Percentiles rank a stretch among this genome's conserved stretches.
phyloP scores from a whole-genome alignment of 2,329 filamentous ascomycete genomes.

The Aspergillus awamori region DNA sequence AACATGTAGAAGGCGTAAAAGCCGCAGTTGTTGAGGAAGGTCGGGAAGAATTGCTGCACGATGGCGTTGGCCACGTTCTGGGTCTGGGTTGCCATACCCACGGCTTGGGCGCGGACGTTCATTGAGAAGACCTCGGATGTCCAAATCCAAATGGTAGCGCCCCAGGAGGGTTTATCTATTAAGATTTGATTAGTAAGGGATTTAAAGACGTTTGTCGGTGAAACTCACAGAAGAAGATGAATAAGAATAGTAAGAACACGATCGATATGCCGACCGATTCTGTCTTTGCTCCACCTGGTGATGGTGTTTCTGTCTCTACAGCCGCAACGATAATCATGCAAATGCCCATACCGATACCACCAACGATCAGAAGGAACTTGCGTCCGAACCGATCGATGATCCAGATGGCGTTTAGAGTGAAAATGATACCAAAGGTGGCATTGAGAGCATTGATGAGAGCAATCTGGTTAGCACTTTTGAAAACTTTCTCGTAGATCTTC shows the following conservation, averaged over 20 bases:
- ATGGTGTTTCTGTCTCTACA: conserved; percentile 61
- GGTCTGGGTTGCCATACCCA: conserved; percentile 66
- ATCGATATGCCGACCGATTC: conserved; percentile 67
- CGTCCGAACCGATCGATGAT: conserved; percentile 72
- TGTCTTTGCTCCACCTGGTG: conserved; percentile 56
- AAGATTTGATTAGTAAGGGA: conserved; percentile 26
- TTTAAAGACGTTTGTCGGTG: no score
- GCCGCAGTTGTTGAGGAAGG: conserved; percentile 62
- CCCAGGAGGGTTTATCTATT: conserved; percentile 68
- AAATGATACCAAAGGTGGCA: conserved; percentile 71
- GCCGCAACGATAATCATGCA: conserved; percentile 70
- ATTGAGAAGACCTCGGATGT: conserved; percentile 70
- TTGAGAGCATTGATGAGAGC: conserved; percentile 75
- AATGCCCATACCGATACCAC: conserved; percentile 67
- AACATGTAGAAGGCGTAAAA: conserved; percentile 62
- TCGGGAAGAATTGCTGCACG: conserved; percentile 72
- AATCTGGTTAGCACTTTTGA: conserved; percentile 61
- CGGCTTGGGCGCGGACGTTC: conserved; percentile 72
- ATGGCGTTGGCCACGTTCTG: conserved; percentile 69
- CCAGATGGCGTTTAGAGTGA: conserved; percentile 74
- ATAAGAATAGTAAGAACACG: conserved; percentile 68
- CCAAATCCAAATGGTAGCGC: conserved; percentile 72
- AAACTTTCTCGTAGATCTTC: conserved; percentile 74
- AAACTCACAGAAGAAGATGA: conserved; percentile 53
- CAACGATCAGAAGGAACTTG: conserved; percentile 69